These are phyloP conservation scores for Dictyostelium intermedium DNA, from an alignment of 78 protist species.

Conservation along the genomic window DNA sequence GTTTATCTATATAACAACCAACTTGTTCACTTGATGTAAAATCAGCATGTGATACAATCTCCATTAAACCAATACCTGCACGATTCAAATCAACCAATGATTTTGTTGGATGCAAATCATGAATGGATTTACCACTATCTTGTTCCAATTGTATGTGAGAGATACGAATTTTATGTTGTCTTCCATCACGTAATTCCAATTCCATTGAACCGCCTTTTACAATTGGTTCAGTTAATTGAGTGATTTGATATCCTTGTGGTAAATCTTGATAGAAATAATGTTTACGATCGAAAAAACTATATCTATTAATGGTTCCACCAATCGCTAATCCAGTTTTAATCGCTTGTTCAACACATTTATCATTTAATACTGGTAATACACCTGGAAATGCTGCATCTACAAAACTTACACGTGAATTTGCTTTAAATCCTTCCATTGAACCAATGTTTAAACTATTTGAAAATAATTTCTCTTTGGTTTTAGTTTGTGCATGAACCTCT, in stretches of 20 bases:
- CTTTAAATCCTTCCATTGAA: constrained; percentile 41
- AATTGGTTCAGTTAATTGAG: constrained; percentile 86
- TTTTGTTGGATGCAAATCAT: constrained; percentile 52
- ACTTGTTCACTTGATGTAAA: constrained; percentile 82
- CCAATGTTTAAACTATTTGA: constrained; percentile 68
- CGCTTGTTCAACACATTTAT: constrained; percentile 88
- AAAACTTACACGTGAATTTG: constrained; percentile 60
- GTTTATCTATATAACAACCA: constrained; percentile 55
- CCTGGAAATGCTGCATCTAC: constrained; percentile 82
- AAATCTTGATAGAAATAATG: constrained; percentile 93
- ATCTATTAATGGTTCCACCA: constrained; percentile 23
- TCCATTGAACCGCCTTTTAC: constrained; percentile 63
- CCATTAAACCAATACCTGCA: constrained; percentile 93
- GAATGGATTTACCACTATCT: constrained; percentile 78
- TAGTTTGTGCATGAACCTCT: constrained; percentile 79
- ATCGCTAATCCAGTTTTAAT: constrained; percentile 84
- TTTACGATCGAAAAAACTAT: constrained; percentile 89
- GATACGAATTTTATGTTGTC: constrained; percentile 4
- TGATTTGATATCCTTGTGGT: constrained; percentile 94
- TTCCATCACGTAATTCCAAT: constrained; percentile 20
- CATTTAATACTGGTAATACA: constrained; percentile 60
- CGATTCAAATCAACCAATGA: constrained; percentile 89
- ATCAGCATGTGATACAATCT: constrained; percentile 88
- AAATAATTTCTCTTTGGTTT: constrained; percentile 65
- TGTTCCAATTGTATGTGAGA: constrained; percentile 83